phyloP scores from a whole-genome alignment of 371 early-diverging fungal genomes.

The Mortierella sp. region DNA sequence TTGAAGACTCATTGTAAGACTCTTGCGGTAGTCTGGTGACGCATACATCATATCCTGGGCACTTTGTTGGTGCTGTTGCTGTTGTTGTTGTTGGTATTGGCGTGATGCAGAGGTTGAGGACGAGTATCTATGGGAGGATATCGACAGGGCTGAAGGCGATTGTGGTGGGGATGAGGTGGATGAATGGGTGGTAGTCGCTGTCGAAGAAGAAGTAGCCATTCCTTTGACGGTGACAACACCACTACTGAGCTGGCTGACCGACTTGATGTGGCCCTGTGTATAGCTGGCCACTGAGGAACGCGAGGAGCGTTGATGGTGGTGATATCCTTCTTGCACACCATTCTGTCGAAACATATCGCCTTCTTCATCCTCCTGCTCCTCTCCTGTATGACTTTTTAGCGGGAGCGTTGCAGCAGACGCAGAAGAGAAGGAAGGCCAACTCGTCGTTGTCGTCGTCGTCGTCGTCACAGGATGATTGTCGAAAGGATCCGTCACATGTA shows the following conservation, averaged over 20 bases:
- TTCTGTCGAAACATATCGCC: background rate
- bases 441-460: background rate
- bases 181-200: background rate
- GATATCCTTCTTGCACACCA: background rate
- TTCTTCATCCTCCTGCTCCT: background rate
- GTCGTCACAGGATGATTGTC: background rate
- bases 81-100: slow-evolving; percentile 2
- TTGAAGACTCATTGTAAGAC: slow-evolving; percentile 33
- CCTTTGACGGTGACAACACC: slow-evolving; percentile 22
- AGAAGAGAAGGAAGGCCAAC: background rate
- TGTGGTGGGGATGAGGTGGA: slow-evolving; percentile 6
- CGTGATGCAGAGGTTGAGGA: background rate
- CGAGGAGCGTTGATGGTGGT: background rate
- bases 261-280: slow-evolving; percentile 17
- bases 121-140: background rate
- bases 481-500: background rate
- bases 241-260: slow-evolving; percentile 27
- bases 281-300: background rate
- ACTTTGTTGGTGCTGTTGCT: background rate
- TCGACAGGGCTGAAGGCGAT: background rate
- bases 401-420: background rate
- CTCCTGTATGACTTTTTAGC: background rate
- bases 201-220: background rate
- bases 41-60: slow-evolving; percentile 35
- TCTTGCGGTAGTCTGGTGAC: slow-evolving; percentile 49